Evolutionary conservation across 768 basidiomycete genomes (phyloP).

Genomic region (Psilocybe cubensis): DNA sequence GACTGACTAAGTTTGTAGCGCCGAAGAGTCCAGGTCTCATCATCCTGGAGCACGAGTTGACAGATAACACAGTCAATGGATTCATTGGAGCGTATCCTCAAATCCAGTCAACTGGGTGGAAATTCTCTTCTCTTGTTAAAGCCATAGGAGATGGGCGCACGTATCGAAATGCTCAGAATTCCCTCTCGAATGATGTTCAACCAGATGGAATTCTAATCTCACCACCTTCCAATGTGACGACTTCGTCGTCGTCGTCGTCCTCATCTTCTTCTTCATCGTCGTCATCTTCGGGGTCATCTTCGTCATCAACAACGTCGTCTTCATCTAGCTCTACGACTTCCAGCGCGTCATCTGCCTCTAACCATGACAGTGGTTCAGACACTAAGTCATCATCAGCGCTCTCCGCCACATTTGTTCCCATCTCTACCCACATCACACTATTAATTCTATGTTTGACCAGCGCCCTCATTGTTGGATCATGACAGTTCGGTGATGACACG

Average conservation of each 20-base stretch:
- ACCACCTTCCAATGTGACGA: conserved; percentile 2
- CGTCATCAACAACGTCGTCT: not conserved
- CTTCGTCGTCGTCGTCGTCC: conserved; percentile 2
- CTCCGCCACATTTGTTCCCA: not conserved
- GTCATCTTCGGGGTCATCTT: no score
- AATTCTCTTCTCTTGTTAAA: conserved; percentile 56
- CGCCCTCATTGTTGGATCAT: conserved; percentile 3
- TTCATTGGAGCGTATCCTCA: conserved; percentile 71
- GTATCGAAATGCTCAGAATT: conserved; percentile 52
- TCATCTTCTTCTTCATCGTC: no score
- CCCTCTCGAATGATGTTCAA: conserved; percentile 36
- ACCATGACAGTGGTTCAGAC: no score
- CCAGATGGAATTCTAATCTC: conserved; percentile 20
- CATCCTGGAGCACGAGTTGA: conserved; percentile 85
- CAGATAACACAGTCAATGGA: conserved; percentile 56
- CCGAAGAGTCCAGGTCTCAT: conserved; percentile 80
- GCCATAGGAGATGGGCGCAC: conserved; percentile 38
- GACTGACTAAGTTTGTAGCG: conserved; percentile 34
- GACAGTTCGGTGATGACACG: no score
- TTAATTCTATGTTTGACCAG: conserved; percentile 2
- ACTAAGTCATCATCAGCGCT: not conserved
- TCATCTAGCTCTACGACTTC: conserved; percentile 5
- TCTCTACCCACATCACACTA: not conserved
- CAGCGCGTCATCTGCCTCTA: not conserved
- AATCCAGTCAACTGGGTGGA: conserved; percentile 75